Conservation (phyloP, 345 rosid species). For the Euphorbia tirucalli region DNA sequence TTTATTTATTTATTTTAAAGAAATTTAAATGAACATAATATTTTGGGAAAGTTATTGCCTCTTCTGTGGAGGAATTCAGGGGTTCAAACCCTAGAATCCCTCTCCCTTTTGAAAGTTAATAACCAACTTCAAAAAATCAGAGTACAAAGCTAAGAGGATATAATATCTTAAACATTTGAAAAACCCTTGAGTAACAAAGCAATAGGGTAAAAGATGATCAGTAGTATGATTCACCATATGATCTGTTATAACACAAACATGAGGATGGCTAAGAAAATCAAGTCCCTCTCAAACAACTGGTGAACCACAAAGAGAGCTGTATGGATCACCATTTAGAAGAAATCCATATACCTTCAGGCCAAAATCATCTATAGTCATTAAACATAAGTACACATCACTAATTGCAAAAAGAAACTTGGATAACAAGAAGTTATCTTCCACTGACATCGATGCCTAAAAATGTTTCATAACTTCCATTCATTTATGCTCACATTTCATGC, state of each 20-base stretch:
- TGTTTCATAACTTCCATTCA: no score
- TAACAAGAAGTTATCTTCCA: neutral
- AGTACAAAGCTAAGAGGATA: neutral
- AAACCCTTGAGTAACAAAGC: neutral
- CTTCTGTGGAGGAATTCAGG: neutral
- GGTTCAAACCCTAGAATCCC: neutral
- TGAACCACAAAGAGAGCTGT: neutral
- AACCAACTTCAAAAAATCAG: neutral
- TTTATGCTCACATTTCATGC: slow-evolving; percentile 3
- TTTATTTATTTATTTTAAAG: no score
- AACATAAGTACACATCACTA: neutral
- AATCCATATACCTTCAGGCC: neutral
- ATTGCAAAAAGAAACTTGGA: no score
- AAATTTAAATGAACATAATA: neutral
- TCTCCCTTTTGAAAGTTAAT: neutral
- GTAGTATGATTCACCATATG: neutral
- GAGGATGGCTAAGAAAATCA: neutral
- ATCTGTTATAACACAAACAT: neutral
- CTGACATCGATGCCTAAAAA: neutral
- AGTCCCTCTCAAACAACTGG: neutral
- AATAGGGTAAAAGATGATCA: neutral
- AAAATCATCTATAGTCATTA: neutral
- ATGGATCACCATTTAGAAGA: neutral
- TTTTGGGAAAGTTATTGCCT: neutral
- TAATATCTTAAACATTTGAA: neutral